Evolutionary conservation across 2,329 filamentous ascomycete species (phyloP).

Genomic region (Botrytis byssoidea): DNA sequence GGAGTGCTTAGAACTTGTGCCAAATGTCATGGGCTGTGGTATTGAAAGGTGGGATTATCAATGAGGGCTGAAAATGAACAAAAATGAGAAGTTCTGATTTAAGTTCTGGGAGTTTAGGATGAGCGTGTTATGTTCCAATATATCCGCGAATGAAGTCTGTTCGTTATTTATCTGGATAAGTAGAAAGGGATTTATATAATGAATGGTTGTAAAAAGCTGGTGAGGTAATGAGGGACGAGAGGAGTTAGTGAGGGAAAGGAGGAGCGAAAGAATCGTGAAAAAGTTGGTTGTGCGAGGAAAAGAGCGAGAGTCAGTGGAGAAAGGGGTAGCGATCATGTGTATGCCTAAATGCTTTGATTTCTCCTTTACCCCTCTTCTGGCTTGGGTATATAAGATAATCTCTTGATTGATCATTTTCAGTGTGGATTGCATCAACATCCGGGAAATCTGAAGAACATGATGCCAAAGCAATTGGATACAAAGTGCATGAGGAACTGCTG

Average conservation of each 20-base stretch:
- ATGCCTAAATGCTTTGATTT: neutral
- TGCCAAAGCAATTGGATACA: neutral
- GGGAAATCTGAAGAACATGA: neutral
- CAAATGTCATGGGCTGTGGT: neutral
- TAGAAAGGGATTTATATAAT: neutral
- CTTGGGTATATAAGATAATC: neutral
- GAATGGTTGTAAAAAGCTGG: neutral
- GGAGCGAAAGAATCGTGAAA: neutral
- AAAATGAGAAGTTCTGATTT: neutral
- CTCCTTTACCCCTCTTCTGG: neutral
- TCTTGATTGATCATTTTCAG: neutral
- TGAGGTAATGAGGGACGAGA: neutral
- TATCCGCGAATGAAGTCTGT: neutral
- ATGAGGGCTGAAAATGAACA: neutral
- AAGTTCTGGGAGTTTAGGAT: neutral
- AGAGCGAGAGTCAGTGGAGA: neutral
- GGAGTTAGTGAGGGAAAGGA: neutral
- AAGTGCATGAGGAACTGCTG: neutral
- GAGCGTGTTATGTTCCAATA: neutral
- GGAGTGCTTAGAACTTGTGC: neutral
- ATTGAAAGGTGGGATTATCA: neutral
- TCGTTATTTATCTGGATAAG: neutral
- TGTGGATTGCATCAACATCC: rapidly evolving
- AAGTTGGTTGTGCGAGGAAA: neutral
- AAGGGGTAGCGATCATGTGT: neutral